Evolutionary conservation across 23 red algal genomes (phyloP).

Genomic region (Gracilariopsis chorda): DNA sequence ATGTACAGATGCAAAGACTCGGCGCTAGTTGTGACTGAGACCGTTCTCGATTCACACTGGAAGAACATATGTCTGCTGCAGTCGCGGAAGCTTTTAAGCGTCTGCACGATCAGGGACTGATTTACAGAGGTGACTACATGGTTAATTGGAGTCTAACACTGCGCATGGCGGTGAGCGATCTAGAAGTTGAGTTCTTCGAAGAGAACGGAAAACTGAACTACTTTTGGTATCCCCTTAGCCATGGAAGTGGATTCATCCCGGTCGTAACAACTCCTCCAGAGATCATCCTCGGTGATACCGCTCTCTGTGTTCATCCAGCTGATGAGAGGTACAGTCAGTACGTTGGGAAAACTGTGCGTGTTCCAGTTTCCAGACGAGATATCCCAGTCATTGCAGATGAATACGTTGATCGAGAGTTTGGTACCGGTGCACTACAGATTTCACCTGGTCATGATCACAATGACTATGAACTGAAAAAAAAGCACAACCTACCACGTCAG

Average conservation of each 20-base stretch:
- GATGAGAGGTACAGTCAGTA: conserved; percentile 74
- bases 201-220: conserved; percentile 95
- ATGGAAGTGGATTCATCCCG: conserved; percentile 66
- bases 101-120: conserved; percentile 79
- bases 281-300: conserved; percentile 95
- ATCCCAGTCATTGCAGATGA: conserved; percentile 92
- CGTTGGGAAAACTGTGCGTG: conserved; percentile 67
- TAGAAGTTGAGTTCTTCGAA: conserved; percentile 95
- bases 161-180: conserved; percentile 90
- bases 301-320: conserved; percentile 92
- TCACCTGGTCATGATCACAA: conserved; percentile 93
- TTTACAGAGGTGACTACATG: conserved; percentile 95
- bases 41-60: conserved; percentile 86
- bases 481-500: conserved; percentile 62
- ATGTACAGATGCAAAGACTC: conserved; percentile 85
- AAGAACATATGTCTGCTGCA: conserved; percentile 51
- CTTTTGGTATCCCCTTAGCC: conserved; percentile 78
- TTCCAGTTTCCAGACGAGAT: conserved; percentile 77
- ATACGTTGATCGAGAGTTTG: conserved; percentile 94
- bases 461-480: conserved; percentile 93
- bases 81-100: conserved; percentile 92
- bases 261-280: conserved; percentile 92
- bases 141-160: conserved; percentile 97
- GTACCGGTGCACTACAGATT: conserved; percentile 96
- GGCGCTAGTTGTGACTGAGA: conserved; percentile 95